A percentile compares a stretch with the other conserved stretches of the same genome.
phyloP scores from a whole-genome alignment of 768 basidiomycete species.

The Collybiopsis confluens region DNA sequence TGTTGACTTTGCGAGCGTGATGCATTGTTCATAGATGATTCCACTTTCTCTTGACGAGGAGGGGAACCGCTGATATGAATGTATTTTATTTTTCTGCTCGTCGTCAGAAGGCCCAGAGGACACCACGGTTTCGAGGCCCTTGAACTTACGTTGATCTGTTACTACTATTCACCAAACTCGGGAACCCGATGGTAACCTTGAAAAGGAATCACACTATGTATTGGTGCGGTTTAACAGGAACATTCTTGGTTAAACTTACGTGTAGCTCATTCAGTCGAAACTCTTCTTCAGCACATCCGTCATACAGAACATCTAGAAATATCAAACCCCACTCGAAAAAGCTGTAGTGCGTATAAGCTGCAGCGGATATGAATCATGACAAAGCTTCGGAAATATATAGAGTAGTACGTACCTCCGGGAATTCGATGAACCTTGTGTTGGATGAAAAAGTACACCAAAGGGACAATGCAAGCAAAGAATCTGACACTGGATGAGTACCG shows the following conservation, averaged over 20 bases:
- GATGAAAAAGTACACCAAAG: slow-evolving; percentile 80
- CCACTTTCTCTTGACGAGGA: not conserved
- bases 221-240: slow-evolving; percentile 1
- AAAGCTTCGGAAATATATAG: not conserved
- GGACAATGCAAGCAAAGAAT: slow-evolving; percentile 68
- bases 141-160: not conserved
- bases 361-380: not conserved
- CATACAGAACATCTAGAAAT: slow-evolving; percentile 66
- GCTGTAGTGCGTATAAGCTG: slow-evolving; percentile 83
- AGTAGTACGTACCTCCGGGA: slow-evolving; percentile 61
- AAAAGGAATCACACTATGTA: not conserved
- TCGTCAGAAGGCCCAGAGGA: not conserved
- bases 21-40: not conserved
- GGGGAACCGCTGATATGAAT: slow-evolving; percentile 22
- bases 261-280: slow-evolving; percentile 25
- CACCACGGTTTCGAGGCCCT: not conserved
- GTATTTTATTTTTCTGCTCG: slow-evolving; percentile 36
- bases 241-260: slow-evolving; percentile 5
- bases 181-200: slow-evolving; percentile 1
- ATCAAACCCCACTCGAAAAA: slow-evolving; percentile 89
- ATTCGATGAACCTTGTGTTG: slow-evolving; percentile 78
- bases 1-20: not conserved
- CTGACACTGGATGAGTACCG: slow-evolving; percentile 26
- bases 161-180: not conserved
- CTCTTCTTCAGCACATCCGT: slow-evolving; percentile 62